These are phyloP conservation scores for Collariella sp. DNA, from an alignment of 495 filamentous ascomycete genomes.

Conservation along the genomic window DNA sequence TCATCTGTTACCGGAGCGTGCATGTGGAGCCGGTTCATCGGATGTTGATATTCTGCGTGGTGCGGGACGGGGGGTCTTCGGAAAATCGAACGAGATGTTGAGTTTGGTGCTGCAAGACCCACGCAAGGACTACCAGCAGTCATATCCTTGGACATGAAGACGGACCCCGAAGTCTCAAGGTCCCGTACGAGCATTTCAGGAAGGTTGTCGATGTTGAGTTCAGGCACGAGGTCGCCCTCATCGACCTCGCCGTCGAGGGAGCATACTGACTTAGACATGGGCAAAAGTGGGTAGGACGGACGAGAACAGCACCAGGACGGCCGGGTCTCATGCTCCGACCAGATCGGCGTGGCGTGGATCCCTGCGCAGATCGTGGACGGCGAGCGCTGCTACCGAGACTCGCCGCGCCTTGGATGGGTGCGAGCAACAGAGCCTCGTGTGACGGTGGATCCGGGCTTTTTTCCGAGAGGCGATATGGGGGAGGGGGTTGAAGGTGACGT, in stretches of 20 bases:
- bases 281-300: not conserved
- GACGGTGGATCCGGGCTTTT: slow-evolving; percentile 18
- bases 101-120: slow-evolving; percentile 19
- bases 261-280: not conserved
- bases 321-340: slow-evolving; percentile 16
- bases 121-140: slow-evolving; percentile 33
- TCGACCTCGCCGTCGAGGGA: slow-evolving; percentile 9
- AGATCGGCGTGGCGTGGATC: slow-evolving; percentile 22
- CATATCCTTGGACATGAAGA: slow-evolving; percentile 35
- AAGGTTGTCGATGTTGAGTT: slow-evolving; percentile 35
- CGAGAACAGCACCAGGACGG: slow-evolving; percentile 11
- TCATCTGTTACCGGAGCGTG: not conserved
- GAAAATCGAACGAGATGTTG: slow-evolving; percentile 17
- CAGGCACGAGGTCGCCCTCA: slow-evolving; percentile 18
- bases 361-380: slow-evolving; percentile 19
- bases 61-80: slow-evolving; percentile 4
- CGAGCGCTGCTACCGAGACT: slow-evolving; percentile 13
- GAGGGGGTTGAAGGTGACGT: not conserved
- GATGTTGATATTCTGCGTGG: not conserved
- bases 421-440: slow-evolving; percentile 20
- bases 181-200: slow-evolving; percentile 39
- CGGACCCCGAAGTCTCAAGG: slow-evolving; percentile 29
- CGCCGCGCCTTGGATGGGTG: slow-evolving; percentile 9
- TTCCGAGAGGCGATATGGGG: slow-evolving; percentile 15
- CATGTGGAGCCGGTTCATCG: not conserved